Base-by-base conservation (phyloP, 2,329 filamentous ascomycete species). In the Aspergillus flavus region DNA sequence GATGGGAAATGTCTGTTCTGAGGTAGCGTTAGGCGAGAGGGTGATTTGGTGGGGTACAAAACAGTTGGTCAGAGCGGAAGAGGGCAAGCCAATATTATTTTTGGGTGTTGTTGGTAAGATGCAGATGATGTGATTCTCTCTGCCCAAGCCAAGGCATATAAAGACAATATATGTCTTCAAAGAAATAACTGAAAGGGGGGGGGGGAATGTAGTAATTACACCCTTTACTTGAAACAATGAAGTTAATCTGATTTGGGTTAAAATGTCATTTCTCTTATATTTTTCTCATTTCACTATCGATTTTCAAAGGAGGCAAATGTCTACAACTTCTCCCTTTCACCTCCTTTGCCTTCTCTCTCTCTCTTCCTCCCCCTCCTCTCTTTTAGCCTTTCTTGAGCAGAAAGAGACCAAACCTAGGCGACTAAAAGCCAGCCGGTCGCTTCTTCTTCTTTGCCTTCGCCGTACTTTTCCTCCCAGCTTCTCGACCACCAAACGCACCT, bases 381-480 rank as follows among this genome's bases (percentile, higher is more conserved):
- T 45, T 23, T 21, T 14, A 21, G 43, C 4, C 21, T 23, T 16
- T 10, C 43, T 12, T 11, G n/a, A 16, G 12, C 12, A 48, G 21
- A 23, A 26, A 14, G 21, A 19, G 30, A 34, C 82, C 91, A 94
- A 66, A 26, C 82, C 91, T 94, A 67, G 43, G n/a, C 61, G 58
- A 50, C 69, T 74, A 81, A 64, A 81, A 81, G 14, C 79, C 79
- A 32, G 78, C 79, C 23, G 76, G 72, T 58, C 79, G 69, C 64
- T 77, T 75, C 68, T 79, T 80, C 67, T 77, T 80, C 64, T 71
- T 77, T 32, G 68, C 63, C 67, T 76, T 79, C 14, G 58, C 58
- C 14, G 58, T 63, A n/a, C 39, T 67, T 54, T 71, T 76, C 56
- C 71, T 73, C 26, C 58, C 71, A 21, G 69, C 66, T 59, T 79